phyloP scores from a whole-genome alignment of 2,329 filamentous ascomycete genomes.

The Aspergillus quadrilineatus region DNA sequence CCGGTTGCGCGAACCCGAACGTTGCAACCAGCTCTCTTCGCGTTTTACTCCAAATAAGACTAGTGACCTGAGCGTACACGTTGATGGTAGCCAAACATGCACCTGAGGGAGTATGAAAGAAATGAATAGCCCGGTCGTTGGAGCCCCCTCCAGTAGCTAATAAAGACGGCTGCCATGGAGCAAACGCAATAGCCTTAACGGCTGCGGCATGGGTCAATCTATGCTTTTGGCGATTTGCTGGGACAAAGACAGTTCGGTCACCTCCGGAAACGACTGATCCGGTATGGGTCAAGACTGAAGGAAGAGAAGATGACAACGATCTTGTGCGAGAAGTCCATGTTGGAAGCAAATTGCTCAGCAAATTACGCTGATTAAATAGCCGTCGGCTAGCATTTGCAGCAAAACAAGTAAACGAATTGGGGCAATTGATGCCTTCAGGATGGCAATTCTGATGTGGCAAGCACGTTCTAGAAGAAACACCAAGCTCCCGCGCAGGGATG shows the following conservation, averaged over 20 bases:
- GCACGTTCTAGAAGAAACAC: slow-evolving; percentile 12
- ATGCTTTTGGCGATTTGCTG: slow-evolving; percentile 62
- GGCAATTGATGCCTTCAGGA: slow-evolving; percentile 15
- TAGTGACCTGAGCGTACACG: slow-evolving; percentile 89
- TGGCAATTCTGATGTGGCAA: slow-evolving; percentile 13
- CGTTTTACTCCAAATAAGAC: slow-evolving; percentile 83
- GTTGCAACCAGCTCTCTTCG: slow-evolving; percentile 87
- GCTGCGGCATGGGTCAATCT: slow-evolving; percentile 79
- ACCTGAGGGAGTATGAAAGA: slow-evolving; percentile 84
- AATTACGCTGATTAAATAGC: slow-evolving; percentile 24
- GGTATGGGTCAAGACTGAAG: slow-evolving; percentile 25
- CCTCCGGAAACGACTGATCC: slow-evolving; percentile 31
- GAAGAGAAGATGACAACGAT: slow-evolving; percentile 22
- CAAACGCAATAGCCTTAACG: slow-evolving; percentile 95
- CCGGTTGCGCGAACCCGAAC: slow-evolving; percentile 88
- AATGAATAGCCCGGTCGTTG: slow-evolving; percentile 93
- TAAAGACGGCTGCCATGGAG: slow-evolving; percentile 85
- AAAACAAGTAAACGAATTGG: slow-evolving; percentile 25
- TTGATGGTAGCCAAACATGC: slow-evolving; percentile 84
- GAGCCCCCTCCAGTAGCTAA: slow-evolving; percentile 89
- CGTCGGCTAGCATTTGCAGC: slow-evolving; percentile 21
- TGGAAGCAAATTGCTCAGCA: slow-evolving; percentile 28
- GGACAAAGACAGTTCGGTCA: slow-evolving; percentile 50
- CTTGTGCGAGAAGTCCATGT: slow-evolving; percentile 26
- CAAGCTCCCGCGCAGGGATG: slow-evolving; percentile 21